Conservation (phyloP, 78 protist genomes). For the Dictyostelium firmibasis region DNA sequence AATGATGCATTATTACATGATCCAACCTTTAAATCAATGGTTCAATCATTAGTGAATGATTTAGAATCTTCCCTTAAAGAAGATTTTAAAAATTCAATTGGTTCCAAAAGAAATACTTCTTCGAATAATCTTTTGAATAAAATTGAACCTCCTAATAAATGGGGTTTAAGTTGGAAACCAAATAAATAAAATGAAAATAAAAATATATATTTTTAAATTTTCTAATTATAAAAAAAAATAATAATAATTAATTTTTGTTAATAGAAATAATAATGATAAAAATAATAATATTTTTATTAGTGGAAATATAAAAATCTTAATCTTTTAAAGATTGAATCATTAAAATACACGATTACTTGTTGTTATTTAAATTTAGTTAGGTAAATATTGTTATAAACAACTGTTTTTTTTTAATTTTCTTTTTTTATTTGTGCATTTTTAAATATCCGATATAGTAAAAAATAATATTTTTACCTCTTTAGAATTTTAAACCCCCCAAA, state of each 20-base stretch:
- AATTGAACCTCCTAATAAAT: conserved; percentile 32
- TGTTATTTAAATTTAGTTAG: too few species aligned
- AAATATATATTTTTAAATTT: neutral
- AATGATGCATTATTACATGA: conserved; percentile 52
- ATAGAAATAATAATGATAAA: too few species aligned
- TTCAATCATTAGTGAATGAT: conserved; percentile 25
- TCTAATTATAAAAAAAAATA: neutral
- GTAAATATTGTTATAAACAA: too few species aligned
- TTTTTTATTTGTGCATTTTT: too few species aligned
- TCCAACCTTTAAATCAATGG: conserved; percentile 45
- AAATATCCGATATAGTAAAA: too few species aligned
- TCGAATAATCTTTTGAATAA: neutral
- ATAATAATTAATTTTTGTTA: neutral
- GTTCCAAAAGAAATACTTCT: neutral
- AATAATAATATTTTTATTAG: too few species aligned
- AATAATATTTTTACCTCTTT: too few species aligned
- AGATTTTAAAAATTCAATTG: conserved; percentile 35
- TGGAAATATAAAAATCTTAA: too few species aligned
- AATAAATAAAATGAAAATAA: conserved; percentile 3
- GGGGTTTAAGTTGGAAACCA: conserved; percentile 55
- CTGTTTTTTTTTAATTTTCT: too few species aligned
- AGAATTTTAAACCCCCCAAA: too few species aligned
- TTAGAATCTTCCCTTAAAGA: conserved; percentile 13
- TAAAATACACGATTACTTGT: too few species aligned
- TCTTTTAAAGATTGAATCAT: too few species aligned